Base-by-base conservation (phyloP, 192 early-diverging fungal genomes). In the Coemansia furcata region DNA sequence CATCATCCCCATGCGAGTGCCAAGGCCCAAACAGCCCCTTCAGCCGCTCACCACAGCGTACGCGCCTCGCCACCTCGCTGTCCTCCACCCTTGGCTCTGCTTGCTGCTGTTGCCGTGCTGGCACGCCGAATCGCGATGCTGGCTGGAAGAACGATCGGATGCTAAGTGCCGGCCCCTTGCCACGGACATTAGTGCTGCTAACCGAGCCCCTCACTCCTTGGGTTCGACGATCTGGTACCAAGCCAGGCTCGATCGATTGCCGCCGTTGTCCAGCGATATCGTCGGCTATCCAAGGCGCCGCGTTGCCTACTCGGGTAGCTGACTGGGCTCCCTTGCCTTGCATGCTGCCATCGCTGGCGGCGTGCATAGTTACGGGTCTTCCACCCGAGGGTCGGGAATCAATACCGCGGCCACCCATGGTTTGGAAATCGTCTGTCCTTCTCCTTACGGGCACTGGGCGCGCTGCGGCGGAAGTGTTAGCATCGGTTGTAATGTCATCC, bases 21-120 rank as follows among this genome's bases (percentile, higher is more conserved):
- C 79, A 81, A 2, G 64, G 49, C 30, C 79, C 79, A 73, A 81
- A 81, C 57, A 81, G 62, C 57, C 76, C 79, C 11, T 54, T 60
- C 35, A 81, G 65, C 58, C 71, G 55, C 65, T 76, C 70, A 60
- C 79, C 79, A 12, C 71, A 62, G 42, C 52, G 68, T 39, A 76
- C 79, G 26, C 79, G 74, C 35, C 71, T 54, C 8, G 64, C 63
- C 17, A 81, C 44, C 29, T 69, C 74, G 60, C 65, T 62, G 21
- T 46, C 58, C 14, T 72, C 78, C 1, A 69, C 40, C 10, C n/a
- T 50, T 3, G 38, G 69, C 7, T 59, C 59, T 5, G 49, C 30
- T 4, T 42, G 11, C 39, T 49, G 10, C 19, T 60, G 35, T 9
- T 55, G 60, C 11, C 58, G 40, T 10, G 69, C 26, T 23, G 58